These are phyloP conservation scores for Wickerhamiella musiphila DNA, from an alignment of 805 yeast species.

Conservation along the genomic window DNA sequence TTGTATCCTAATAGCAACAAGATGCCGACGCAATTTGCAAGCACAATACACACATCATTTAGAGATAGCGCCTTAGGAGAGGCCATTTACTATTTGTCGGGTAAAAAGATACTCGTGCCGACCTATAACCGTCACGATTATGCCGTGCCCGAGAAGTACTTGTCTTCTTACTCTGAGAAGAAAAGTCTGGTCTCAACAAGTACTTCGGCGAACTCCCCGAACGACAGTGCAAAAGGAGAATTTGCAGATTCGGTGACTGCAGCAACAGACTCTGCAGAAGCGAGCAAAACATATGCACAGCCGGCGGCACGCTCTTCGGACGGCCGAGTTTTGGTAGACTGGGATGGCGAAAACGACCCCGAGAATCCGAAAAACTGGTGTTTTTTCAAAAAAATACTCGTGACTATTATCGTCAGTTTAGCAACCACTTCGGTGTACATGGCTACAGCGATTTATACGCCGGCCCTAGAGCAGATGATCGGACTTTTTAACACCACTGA, in stretches of 20 bases:
- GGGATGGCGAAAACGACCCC: constrained; percentile 20
- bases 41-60: neutral
- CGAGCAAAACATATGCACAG: neutral
- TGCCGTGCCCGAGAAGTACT: constrained; percentile 1
- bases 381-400: constrained; percentile 24
- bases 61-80: neutral
- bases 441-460: constrained; percentile 43
- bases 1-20: neutral
- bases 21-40: neutral
- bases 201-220: neutral
- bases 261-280: neutral
- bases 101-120: neutral
- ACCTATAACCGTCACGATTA: neutral
- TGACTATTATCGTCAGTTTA: constrained; percentile 30
- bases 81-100: neutral
- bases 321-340: constrained; percentile 30
- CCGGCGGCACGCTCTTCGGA: too few species aligned
- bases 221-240: neutral
- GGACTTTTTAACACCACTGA: constrained; percentile 27
- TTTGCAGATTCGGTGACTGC: neutral
- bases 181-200: too few species aligned
- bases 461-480: constrained; percentile 31
- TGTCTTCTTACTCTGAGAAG: neutral
- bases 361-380: constrained; percentile 43
- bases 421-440: constrained; percentile 36